Evolutionary conservation across 306 rosid genomes (phyloP).

Genomic region (Cyamopsis tetragonoloba): DNA sequence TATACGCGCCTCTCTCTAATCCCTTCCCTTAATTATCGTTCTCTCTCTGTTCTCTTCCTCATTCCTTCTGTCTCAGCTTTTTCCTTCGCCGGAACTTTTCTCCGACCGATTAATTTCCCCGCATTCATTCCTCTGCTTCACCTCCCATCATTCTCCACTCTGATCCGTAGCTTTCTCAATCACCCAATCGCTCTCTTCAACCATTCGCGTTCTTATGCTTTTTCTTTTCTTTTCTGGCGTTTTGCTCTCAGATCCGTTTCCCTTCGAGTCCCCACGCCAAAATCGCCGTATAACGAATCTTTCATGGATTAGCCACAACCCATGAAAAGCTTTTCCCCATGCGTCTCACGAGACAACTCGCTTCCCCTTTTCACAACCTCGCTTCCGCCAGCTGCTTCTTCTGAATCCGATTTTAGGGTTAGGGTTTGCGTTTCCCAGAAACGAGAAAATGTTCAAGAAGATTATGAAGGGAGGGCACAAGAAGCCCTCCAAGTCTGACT

Average conservation of each 20-base stretch:
- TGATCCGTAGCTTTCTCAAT: conserved; percentile 34
- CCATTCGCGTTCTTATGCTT: no score
- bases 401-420: conserved; percentile 42
- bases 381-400: background rate
- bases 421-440: conserved; percentile 38
- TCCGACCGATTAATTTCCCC: conserved; percentile 43
- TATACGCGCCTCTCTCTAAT: conserved; percentile 18
- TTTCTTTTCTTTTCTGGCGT: background rate
- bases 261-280: conserved; percentile 28
- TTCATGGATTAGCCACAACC: conserved; percentile 24
- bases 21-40: conserved; percentile 38
- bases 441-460: conserved; percentile 69
- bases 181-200: conserved; percentile 1
- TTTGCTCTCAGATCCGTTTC: conserved; percentile 45
- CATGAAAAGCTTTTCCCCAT: conserved; percentile 29
- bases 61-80: conserved; percentile 23
- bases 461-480: conserved; percentile 77
- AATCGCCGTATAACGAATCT: conserved; percentile 10
- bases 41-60: background rate
- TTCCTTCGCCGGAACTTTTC: conserved; percentile 53
- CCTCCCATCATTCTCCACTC: conserved; percentile 41
- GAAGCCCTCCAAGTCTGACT: conserved; percentile 86
- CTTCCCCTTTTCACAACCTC: background rate
- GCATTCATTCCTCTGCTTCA: conserved; percentile 43
- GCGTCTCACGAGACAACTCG: conserved; percentile 26